phyloP scores from a whole-genome alignment of 306 rosid genomes.

The Begonia fuchsioides region DNA sequence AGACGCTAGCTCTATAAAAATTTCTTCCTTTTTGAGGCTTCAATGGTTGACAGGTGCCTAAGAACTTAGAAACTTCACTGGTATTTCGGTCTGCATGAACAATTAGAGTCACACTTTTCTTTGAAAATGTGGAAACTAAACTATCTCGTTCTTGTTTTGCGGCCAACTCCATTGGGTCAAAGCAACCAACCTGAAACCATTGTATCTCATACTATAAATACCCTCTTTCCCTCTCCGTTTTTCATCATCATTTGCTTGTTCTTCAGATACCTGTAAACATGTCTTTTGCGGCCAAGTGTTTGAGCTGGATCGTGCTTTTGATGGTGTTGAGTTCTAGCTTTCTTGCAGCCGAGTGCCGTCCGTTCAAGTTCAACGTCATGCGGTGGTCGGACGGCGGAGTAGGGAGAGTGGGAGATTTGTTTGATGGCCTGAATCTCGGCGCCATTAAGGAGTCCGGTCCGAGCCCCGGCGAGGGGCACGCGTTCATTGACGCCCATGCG shows the following conservation, averaged over 20 bases:
- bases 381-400: not conserved
- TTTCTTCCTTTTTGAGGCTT: too few species aligned
- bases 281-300: not conserved
- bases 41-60: too few species aligned
- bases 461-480: not conserved
- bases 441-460: slow-evolving; percentile 1
- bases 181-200: too few species aligned
- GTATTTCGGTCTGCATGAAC: too few species aligned
- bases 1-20: too few species aligned
- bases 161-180: too few species aligned
- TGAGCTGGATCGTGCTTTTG: not conserved
- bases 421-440: not conserved
- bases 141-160: too few species aligned
- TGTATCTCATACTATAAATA: too few species aligned
- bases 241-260: too few species aligned
- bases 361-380: not conserved
- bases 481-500: not conserved
- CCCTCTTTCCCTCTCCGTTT: not conserved
- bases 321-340: not conserved
- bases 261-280: not conserved
- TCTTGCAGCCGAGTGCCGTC: not conserved
- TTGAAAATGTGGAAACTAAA: too few species aligned
- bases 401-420: slow-evolving; percentile 3
- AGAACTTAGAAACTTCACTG: too few species aligned
- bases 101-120: too few species aligned